These are phyloP conservation scores for Osmanthus fragrans DNA, from an alignment of 257 asterid genomes.

Conservation along the genomic window DNA sequence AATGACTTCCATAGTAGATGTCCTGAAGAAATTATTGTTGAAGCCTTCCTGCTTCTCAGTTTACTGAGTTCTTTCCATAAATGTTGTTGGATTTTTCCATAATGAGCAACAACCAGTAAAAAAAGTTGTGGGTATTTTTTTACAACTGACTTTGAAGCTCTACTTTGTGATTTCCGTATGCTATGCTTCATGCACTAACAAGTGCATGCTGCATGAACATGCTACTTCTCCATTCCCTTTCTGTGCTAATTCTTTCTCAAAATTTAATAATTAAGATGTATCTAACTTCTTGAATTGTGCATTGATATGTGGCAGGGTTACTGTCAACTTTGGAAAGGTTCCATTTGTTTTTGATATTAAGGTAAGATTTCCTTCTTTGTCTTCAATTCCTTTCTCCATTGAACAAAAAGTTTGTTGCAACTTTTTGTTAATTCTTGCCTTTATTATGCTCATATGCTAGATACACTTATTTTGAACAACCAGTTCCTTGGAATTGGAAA, in stretches of 20 bases:
- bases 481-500: neutral
- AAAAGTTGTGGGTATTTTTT: neutral
- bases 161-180: neutral
- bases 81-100: neutral
- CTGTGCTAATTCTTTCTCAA: slow-evolving; percentile 12
- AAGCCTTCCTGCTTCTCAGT: no score
- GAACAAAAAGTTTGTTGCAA: slow-evolving; percentile 9
- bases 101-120: neutral
- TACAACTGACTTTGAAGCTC: neutral
- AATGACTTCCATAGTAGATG: neutral
- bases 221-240: slow-evolving; percentile 14
- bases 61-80: no score
- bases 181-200: neutral
- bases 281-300: slow-evolving; percentile 25
- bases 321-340: slow-evolving; percentile 83
- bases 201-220: slow-evolving; percentile 14
- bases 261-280: slow-evolving; percentile 13
- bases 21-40: neutral
- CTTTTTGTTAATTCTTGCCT: neutral
- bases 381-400: neutral
- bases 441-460: slow-evolving; percentile 5
- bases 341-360: slow-evolving; percentile 78
- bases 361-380: slow-evolving; percentile 45
- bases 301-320: slow-evolving; percentile 59
- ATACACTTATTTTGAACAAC: neutral